Evolutionary conservation across 495 filamentous ascomycete species (phyloP).

Genomic region (Neurospora cerealis): DNA sequence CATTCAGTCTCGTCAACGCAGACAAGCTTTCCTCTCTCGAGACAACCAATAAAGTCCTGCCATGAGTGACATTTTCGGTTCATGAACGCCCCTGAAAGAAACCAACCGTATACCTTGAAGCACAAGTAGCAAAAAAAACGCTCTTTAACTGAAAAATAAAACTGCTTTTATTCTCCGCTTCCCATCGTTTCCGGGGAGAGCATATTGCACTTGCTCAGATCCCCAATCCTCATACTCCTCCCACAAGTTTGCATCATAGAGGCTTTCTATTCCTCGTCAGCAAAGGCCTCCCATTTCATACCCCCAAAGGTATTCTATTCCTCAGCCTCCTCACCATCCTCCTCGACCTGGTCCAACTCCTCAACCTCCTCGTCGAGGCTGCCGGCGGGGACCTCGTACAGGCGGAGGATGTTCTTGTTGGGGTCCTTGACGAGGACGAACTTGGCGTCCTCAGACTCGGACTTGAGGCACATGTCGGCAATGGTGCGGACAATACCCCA

Average conservation of each 20-base stretch:
- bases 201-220: background rate
- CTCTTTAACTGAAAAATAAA: background rate
- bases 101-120: background rate
- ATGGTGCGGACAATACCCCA: constrained; percentile 99
- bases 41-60: background rate
- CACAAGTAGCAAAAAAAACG: background rate
- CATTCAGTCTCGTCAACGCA: background rate
- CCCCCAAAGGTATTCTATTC: constrained; percentile 10
- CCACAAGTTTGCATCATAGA: background rate
- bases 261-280: background rate
- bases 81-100: background rate
- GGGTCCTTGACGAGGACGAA: constrained; percentile 76
- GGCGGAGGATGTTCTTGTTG: constrained; percentile 82
- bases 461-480: constrained; percentile 74
- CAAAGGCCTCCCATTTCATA: background rate
- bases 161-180: background rate
- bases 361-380: constrained; percentile 63
- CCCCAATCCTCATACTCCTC: background rate
- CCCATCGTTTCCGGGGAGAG: background rate
- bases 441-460: constrained; percentile 52
- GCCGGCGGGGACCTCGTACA: constrained; percentile 81
- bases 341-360: constrained; percentile 20
- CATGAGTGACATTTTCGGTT: background rate
- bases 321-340: constrained; percentile 22
- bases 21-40: background rate